Evolutionary conservation across 1,284 basidiomycete genomes (phyloP), one percentile per base, ranked within the genome.

Genomic region (Malassezia caprae): DNA sequence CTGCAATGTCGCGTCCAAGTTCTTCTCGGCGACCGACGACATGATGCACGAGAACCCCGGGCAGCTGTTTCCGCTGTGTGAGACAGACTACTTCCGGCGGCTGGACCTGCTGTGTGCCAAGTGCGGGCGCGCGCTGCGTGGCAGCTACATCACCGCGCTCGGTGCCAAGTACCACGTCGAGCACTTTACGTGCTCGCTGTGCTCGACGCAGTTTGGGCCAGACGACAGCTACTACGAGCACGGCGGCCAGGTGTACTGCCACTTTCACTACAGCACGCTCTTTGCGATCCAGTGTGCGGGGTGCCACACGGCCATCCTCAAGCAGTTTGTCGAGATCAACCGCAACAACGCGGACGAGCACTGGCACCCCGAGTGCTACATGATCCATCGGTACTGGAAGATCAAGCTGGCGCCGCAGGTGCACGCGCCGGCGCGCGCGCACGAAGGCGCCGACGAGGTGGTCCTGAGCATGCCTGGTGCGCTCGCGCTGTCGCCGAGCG

Each of bases 321-420:
- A 98, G 78, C 93, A 99, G 75, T 99, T 96, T 72, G 93, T 99
- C 59, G 93, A 99, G 78, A 96, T 99, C 78, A 98, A 98, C 73
- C 82, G 93, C 61, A 98, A 96, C 77, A 89, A 88, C 80, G 82
- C 84, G 56, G 90, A 98, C 77, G 94, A 98, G 78, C 96, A 94
- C 74, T 99, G 94, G 93, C 93, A 99, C 81, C 93, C 93, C 47
- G 93, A 99, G 77, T 99, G 93, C 77, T 96, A 98, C 77, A 96
- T 98, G 91, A 96, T 98, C 68, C 93, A 96, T 78, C 96, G 59
- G 87, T 96, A 98, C 76, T 98, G 93, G 93, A 96, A 96, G 75
- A 91, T 96, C 76, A 94, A 96, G 76, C 85, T 98, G 5, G 66
- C 60, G 26, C 68, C 65, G 1, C 65, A 31, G 12, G 21, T 35